Percentiles rank a stretch among this genome's conserved stretches.
phyloP scores from a whole-genome alignment of 345 rosid genomes.

The Lepidium sativum region DNA sequence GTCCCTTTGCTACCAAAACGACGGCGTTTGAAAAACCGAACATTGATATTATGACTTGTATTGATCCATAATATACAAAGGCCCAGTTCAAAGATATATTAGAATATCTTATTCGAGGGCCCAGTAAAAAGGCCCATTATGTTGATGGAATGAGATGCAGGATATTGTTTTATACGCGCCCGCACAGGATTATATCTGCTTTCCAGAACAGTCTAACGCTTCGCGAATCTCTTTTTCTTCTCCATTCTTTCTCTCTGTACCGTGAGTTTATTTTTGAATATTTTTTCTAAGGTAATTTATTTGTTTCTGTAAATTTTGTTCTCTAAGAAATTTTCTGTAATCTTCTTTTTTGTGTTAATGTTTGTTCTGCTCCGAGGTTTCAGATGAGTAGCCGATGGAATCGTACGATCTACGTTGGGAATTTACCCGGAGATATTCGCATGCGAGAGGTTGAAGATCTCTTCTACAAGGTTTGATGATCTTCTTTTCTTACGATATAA shows the following conservation, averaged over 20 bases:
- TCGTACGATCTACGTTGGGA: slow-evolving; percentile 89
- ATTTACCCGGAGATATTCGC: slow-evolving; percentile 88
- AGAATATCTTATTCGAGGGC: not conserved
- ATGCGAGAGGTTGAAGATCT: slow-evolving; percentile 86
- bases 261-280: not conserved
- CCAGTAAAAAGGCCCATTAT: not conserved
- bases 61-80: too few relatives aligned
- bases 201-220: slow-evolving; percentile 22
- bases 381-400: slow-evolving; percentile 78
- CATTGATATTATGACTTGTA: too few relatives aligned
- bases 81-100: too few relatives aligned
- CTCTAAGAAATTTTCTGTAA: not conserved
- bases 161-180: not conserved
- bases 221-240: not conserved
- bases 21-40: too few relatives aligned
- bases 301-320: not conserved
- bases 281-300: not conserved
- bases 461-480: slow-evolving; percentile 58
- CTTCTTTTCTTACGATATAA: not conserved
- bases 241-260: not conserved
- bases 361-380: not conserved
- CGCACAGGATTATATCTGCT: not conserved
- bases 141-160: not conserved
- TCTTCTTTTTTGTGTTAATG: not conserved
- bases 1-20: not conserved